Evolutionary conservation across 495 filamentous ascomycete species (phyloP).

Genomic region (Tirmania nivea): DNA sequence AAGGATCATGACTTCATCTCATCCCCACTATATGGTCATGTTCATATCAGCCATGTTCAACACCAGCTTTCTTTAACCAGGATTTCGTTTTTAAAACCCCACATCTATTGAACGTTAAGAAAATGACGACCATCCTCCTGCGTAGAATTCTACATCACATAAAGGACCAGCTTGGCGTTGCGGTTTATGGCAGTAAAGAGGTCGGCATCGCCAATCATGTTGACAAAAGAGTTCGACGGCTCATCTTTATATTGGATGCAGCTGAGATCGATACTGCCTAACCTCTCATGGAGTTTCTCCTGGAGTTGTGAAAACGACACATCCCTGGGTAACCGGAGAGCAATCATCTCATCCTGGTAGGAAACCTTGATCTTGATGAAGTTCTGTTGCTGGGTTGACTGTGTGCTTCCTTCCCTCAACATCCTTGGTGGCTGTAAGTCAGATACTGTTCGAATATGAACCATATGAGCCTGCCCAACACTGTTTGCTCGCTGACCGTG

Average conservation of each 20-base stretch:
- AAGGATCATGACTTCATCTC: too few species aligned
- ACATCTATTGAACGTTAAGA: too few species aligned
- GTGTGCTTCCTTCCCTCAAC: slow-evolving; percentile 51
- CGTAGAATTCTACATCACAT: slow-evolving; percentile 31
- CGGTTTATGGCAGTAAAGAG: slow-evolving; percentile 55
- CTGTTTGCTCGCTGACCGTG: slow-evolving; percentile 35
- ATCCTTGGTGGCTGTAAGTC: slow-evolving; percentile 25
- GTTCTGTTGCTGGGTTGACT: slow-evolving; percentile 35
- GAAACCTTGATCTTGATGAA: slow-evolving; percentile 85
- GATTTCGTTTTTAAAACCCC: too few species aligned
- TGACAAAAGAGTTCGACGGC: slow-evolving; percentile 45
- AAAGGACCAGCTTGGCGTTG: slow-evolving; percentile 71
- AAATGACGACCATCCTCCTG: too few species aligned
- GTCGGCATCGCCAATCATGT: slow-evolving; percentile 57
- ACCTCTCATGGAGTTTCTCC: slow-evolving; percentile 56
- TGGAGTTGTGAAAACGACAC: slow-evolving; percentile 58
- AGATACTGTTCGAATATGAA: slow-evolving; percentile 24
- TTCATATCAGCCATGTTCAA: too few species aligned
- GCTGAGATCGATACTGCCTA: slow-evolving; percentile 18
- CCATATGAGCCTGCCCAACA: slow-evolving; percentile 18
- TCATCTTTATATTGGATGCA: slow-evolving; percentile 83
- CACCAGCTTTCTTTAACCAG: too few species aligned
- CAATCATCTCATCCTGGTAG: slow-evolving; percentile 73
- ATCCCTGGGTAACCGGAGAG: slow-evolving; percentile 65
- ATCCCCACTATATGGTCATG: too few species aligned